Conservation (phyloP, 164 flowering plant species). For the Aristolochia californica region DNA sequence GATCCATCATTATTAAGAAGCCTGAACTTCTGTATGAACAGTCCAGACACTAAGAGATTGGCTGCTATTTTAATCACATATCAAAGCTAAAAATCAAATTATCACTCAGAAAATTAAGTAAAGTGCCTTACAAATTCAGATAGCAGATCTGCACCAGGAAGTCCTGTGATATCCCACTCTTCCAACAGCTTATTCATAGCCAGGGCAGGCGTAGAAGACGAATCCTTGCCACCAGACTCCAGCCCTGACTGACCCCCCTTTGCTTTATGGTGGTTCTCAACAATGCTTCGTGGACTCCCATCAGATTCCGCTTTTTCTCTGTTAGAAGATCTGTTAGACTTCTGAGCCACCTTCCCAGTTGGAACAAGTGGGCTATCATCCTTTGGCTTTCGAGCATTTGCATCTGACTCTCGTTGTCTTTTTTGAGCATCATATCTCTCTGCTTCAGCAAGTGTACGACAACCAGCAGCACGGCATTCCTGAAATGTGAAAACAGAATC, state of each 20-base stretch:
- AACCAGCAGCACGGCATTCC: conserved; percentile 87
- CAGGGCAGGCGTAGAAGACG: conserved; percentile 18
- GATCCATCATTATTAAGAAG: no score
- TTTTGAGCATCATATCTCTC: conserved; percentile 50
- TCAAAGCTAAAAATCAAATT: no score
- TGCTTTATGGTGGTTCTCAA: conserved; percentile 12
- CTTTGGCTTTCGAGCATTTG: conserved; percentile 33
- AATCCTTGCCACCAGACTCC: conserved; percentile 32
- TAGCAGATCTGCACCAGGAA: conserved; percentile 64
- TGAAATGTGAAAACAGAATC: conserved; percentile 15
- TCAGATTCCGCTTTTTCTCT: conserved; percentile 32
- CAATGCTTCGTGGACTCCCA: conserved; percentile 29
- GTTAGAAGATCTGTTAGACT: conserved; percentile 17
- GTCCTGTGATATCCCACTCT: conserved; percentile 69
- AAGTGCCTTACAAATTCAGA: conserved; percentile 59
- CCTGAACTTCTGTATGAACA: no score
- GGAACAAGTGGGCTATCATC: conserved; percentile 37
- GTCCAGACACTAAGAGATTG: no score
- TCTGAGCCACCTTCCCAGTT: conserved; percentile 43
- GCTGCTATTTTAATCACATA: no score
- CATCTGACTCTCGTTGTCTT: conserved; percentile 60
- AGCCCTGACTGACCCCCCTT: conserved; percentile 20
- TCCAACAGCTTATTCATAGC: conserved; percentile 25
- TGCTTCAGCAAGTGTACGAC: conserved; percentile 65
- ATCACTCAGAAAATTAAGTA: no score